Base-by-base conservation (phyloP, 1,284 basidiomycete species). In the Volvariella surrecta region DNA sequence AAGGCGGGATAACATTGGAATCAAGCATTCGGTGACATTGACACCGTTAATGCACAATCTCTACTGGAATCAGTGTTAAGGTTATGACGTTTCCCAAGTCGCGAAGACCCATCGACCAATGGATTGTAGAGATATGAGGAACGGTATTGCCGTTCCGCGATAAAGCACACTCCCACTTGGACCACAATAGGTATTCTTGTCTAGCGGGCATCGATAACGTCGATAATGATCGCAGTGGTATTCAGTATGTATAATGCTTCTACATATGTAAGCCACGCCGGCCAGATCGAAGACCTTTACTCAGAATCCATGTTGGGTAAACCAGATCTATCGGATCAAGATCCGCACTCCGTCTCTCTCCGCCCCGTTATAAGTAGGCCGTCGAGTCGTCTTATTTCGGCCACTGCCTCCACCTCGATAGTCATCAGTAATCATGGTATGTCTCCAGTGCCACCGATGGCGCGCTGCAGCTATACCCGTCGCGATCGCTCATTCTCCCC, bases 341-440 rank as follows among this genome's bases (percentile, higher is more conserved):
- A 81, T 82, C 80, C 75, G 75, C 66, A 71, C 68, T 71, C 72
- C 71, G 74, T 71, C 64, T 60, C 59, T 60, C 60, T 54, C 54
- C 56, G 50, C 56, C 49, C 60, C 57, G 57, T 55, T 76, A 75
- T 77, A 76, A 76, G 68, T 66, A 54, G 60, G 57, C n/a, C 35
- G 50, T 57, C 60, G 57, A 52, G 55, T 53, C 56, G 56, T 44
- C 54, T 58, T 62, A 51, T 39, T 46, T 45, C 44, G 43, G 46
- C 43, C 37, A 42, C 39, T 28, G 39, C 22, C 38, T 32, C 39
- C 24, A 47, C 47, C 46, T 49, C 53, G 50, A 52, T 54, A 49
- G 50, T 51, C 54, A 46, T 50, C 50, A 47, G 49, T 52, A 52
- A 39, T 40, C 40, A 52, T 50, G 48, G 44, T 44, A 35, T 49